Base-by-base conservation (phyloP, 352 stramenopile genomes). In the Phytophthora colocasiae region DNA sequence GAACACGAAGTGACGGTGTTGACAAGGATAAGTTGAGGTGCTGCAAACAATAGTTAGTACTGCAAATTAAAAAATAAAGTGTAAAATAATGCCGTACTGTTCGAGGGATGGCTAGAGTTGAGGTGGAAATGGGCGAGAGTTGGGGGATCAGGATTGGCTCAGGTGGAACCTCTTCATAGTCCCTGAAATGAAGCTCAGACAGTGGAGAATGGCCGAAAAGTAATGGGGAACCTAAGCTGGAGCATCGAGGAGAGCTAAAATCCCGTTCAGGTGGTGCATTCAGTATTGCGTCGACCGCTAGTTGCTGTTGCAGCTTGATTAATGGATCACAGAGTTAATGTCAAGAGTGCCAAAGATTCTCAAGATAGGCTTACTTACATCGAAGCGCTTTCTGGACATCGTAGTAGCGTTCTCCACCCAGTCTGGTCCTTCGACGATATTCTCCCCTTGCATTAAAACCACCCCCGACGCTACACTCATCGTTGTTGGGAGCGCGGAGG, bases 321-420 rank as follows among this genome's bases (percentile, higher is more conserved):
- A 34, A 34, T 34, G 6, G 29, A 34, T 9, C 10, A 34, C 29
- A 17, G 15, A 41, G n/a, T 41, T 22, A 22, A 22, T 22, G 22
- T 2, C 2, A 22, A 22, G 0, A 22, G 22, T 22, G 22, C 22
- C 22, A 22, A 22, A 22, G 22, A 22, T 22, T 22, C 22, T 22
- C 2, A 19, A 43, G 7, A 44, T 0, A 52, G n/a, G 49, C 36
- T n/a, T 27, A 70, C 72, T 19, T 64, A 91, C 80, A 66, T 86
- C 80, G 53, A 91, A 91, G 19, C 78, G 77, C 52, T 87, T 91
- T n/a, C 70, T 69, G 24, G 83, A 91, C 83, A 91, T 91, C 2
- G 71, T 89, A 29, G 67, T 69, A 5, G 71, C 31, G 17, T 64
- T 72, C 14, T 87, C 78, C 0, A 76, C 53, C 22, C 65, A 76